Conservation (phyloP, 306 rosid species). For the Sindora glabra region DNA sequence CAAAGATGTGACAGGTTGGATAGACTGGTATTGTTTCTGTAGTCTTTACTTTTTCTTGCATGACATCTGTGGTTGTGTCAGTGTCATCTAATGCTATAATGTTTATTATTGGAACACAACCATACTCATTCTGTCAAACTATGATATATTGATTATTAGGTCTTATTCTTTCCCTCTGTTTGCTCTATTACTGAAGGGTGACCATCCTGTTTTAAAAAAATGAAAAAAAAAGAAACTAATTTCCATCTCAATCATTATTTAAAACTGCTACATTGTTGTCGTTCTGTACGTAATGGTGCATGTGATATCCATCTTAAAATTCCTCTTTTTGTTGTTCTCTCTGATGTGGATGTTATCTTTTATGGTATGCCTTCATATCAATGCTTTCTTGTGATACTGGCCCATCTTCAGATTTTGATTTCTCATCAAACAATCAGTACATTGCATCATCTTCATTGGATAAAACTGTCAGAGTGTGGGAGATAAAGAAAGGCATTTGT, state of each 20-base stretch:
- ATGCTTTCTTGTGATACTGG: constrained; percentile 21
- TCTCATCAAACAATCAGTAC: constrained; percentile 90
- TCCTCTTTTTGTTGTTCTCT: background rate
- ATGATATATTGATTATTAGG: background rate
- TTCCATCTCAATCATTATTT: background rate
- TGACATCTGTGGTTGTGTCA: background rate
- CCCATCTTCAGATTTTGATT: constrained; percentile 84
- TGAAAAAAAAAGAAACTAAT: background rate
- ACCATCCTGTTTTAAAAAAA: background rate
- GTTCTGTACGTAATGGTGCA: background rate
- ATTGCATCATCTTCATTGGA: constrained; percentile 92
- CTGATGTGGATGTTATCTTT: background rate
- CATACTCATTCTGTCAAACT: background rate
- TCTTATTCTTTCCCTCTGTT: background rate
- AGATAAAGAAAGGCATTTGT: constrained; percentile 77
- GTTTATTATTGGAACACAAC: background rate
- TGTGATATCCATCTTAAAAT: background rate
- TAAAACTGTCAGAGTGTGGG: constrained; percentile 97
- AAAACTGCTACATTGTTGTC: background rate
- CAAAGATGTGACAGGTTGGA: constrained; percentile 97
- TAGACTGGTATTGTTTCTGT: constrained; percentile 40
- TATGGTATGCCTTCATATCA: background rate
- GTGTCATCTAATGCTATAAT: background rate
- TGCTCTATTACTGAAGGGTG: background rate
- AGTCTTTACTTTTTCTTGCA: constrained; percentile 25